Base-by-base conservation (phyloP, 2,329 filamentous ascomycete genomes). In the Trichoderma citrinoviride region DNA sequence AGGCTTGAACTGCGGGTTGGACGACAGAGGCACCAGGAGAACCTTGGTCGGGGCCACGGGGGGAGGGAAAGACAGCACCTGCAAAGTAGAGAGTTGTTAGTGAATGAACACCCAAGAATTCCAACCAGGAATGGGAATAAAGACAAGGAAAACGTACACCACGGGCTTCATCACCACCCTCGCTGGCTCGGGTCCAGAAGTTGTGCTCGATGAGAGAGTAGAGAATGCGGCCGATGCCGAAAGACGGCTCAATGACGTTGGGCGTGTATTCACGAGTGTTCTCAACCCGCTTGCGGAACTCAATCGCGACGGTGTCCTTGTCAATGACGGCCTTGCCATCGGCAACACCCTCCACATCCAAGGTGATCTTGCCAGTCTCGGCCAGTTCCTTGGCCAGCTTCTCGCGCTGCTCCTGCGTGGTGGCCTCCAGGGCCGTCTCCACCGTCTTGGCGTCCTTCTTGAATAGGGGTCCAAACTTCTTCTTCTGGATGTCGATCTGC, bases 241-340 rank as follows among this genome's bases (percentile, higher is more conserved):
- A 99, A 0, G 94, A 98, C 1, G 94, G 95, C 81, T 99, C 95
- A 71, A 98, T 96, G 54, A 96, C 93, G 75, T 97, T 97, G 66
- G 94, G 94, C 0, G 90, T 96, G 81, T 92, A 99, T 77, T 97
- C 93, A 72, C 95, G 87, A 65, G 89, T 87, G 75, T 96, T 90
- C 78, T 97, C 92, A 4, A 88, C 85, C 68, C 92, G 85, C 71
- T 90, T 96, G 71, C 89, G 87, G 80, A 91, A 93, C 80, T 93
- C 91, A 71, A 98, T 92, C 65, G 83, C 86, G 74, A 99, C 82
- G 55, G 96, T 83, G 67, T 97, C 92, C 74, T 89, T 89, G 71
- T 84, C 83, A 58, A 98, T 81, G 75, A 94, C 88, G 25, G 92
- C 92, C 78, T 90, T 92, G 76, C 91, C 90, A 71, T 85, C 84